Base-by-base conservation (phyloP, 768 basidiomycete genomes). In the Collybia sordida region DNA sequence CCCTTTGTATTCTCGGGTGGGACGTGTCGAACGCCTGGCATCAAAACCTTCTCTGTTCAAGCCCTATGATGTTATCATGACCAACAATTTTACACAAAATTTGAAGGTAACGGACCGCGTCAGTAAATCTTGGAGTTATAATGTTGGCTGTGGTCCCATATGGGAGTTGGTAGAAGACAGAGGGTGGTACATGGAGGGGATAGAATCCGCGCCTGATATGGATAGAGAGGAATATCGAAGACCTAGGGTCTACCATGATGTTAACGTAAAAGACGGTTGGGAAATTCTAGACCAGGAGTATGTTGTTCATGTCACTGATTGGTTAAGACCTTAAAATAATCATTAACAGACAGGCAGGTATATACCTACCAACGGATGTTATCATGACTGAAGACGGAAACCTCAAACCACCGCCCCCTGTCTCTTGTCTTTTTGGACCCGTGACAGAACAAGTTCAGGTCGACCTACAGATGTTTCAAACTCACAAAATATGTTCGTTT, bases 121-220 rank as follows among this genome's bases (percentile, higher is more conserved):
- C 7, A 83, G 76, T 57, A 88, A 83, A 58, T 73, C 85, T 0
- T 88, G 84, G 85, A 82, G 86, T 0, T 82, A 79, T 58, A 89
- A 88, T 55, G 79, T 88, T 12, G 88, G 90, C 3, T 63, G 81
- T 2, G 90, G 91, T 0, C 88, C 90, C 1, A 58, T 90, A 5
- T 93, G 90, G 89, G 85, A 91, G 51, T 64, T 91, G 28, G 66
- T 79, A 37, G 91, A 93, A 60, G 91, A 93, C 55, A 67, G 88
- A 43, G 81, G 78, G 1, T 93, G 86, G 79, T 92, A 73, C 64
- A 90, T 88, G 60, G 90, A 92, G 56, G 73, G 78, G 3, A 51
- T 61, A 25, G 50, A 60, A 9, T 56, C 53, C 0, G 67, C 67
- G 2, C 52, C 62, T 7, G 72, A 72, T 44, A 56, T 64, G 28